These are phyloP conservation scores for Coemansia sp. DNA, from an alignment of 192 early-diverging fungal genomes.

Conservation along the genomic window DNA sequence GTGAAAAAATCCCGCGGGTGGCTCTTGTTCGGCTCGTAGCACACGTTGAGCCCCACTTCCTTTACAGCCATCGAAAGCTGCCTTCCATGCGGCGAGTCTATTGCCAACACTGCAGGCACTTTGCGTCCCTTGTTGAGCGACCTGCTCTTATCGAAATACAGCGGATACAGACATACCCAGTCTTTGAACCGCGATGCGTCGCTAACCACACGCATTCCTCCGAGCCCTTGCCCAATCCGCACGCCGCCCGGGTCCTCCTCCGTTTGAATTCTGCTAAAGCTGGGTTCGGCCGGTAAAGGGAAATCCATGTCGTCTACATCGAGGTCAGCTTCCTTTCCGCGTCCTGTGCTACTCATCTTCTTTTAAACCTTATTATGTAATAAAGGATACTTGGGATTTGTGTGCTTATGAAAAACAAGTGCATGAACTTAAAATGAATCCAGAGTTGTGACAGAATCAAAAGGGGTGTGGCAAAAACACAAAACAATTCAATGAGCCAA, in stretches of 20 bases:
- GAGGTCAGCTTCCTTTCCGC: conserved; percentile 15
- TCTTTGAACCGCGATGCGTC: conserved; percentile 39
- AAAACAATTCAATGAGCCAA: too few species aligned
- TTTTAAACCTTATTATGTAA: not conserved
- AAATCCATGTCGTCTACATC: conserved; percentile 60
- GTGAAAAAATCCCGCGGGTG: conserved; percentile 74
- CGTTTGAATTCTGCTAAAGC: not conserved
- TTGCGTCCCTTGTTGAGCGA: conserved; percentile 65
- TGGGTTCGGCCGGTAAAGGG: conserved; percentile 42
- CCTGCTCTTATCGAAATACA: conserved; percentile 68
- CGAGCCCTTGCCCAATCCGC: conserved; percentile 27
- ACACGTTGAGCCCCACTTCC: conserved; percentile 61
- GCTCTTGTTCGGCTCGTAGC: conserved; percentile 67
- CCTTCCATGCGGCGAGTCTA: conserved; percentile 63
- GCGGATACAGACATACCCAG: conserved; percentile 76
- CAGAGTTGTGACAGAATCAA: too few species aligned
- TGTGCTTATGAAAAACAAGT: too few species aligned
- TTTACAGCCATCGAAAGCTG: conserved; percentile 68
- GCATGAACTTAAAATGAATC: too few species aligned
- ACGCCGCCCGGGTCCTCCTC: conserved; percentile 5
- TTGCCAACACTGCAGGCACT: conserved; percentile 57
- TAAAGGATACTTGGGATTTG: too few species aligned
- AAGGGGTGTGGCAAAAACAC: too few species aligned
- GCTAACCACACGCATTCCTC: conserved; percentile 19
- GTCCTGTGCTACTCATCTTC: conserved; percentile 13